Evolutionary conservation across 2,329 filamentous ascomycete species (phyloP).

Genomic region (Alternaria sp.): DNA sequence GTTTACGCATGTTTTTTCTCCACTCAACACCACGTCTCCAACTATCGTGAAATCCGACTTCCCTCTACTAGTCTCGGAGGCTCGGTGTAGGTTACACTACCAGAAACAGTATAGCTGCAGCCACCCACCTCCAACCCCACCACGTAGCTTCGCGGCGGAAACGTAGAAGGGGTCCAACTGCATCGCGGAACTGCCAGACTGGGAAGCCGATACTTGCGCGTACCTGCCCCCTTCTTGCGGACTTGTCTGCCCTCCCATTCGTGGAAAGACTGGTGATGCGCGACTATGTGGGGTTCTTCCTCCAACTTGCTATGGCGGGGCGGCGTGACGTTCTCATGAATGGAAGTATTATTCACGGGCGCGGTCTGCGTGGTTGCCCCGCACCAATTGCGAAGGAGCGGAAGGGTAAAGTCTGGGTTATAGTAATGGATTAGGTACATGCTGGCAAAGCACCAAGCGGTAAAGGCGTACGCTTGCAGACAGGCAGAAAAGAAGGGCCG

Average conservation of each 20-base stretch:
- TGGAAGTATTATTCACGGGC: conserved; percentile 1
- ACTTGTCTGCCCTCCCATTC: conserved; percentile 25
- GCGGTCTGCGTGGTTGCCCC: conserved; percentile 4
- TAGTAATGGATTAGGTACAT: background rate
- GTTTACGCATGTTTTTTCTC: background rate
- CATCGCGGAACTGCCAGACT: background rate
- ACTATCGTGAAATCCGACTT: conserved; percentile 23
- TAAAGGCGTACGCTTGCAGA: background rate
- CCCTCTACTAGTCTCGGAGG: background rate
- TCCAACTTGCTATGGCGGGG: background rate
- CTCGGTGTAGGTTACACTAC: conserved; percentile 12
- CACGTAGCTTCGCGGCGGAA: background rate
- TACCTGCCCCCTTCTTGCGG: conserved; percentile 8
- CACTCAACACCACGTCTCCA: conserved; percentile 23
- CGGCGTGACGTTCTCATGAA: conserved; percentile 1
- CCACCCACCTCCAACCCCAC: background rate
- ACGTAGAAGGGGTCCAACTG: background rate
- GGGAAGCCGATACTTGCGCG: background rate
- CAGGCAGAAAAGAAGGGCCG: background rate
- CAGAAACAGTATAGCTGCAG: conserved; percentile 5
- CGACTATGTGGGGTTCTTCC: background rate
- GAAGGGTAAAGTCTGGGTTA: conserved; percentile 9
- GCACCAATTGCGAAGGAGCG: conserved; percentile 7
- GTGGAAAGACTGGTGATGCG: conserved; percentile 22
- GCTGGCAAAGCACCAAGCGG: background rate